phyloP scores from a whole-genome alignment of 2,329 filamentous ascomycete species.

The Fusarium lateritium region DNA sequence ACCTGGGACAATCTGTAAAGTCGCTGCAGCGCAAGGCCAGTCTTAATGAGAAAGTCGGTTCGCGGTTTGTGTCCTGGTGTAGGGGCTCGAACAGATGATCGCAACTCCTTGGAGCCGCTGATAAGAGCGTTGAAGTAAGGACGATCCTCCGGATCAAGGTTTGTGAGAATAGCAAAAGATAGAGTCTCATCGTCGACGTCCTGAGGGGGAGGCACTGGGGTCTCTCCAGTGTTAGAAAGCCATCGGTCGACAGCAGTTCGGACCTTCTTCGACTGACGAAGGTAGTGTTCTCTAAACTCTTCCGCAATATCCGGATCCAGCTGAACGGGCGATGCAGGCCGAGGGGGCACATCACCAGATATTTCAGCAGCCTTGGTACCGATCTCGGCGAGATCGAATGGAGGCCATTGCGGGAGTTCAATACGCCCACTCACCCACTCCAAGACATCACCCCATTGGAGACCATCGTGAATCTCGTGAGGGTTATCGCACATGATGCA shows the following conservation, averaged over 20 bases:
- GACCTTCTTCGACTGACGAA: conserved; percentile 92
- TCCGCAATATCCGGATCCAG: conserved; percentile 95
- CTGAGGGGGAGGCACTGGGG: conserved; percentile 81
- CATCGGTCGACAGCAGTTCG: conserved; percentile 92
- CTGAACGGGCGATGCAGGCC: conserved; percentile 75
- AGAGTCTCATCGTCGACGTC: conserved; percentile 96
- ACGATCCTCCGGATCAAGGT: conserved; percentile 81
- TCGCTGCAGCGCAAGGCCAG: conserved; percentile 84
- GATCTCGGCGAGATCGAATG: conserved; percentile 80
- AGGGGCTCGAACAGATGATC: conserved; percentile 73
- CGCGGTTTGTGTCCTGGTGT: conserved; percentile 76
- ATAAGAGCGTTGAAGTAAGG: conserved; percentile 88
- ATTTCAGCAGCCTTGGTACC: conserved; percentile 71
- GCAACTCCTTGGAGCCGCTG: conserved; percentile 70
- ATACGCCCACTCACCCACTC: conserved; percentile 92
- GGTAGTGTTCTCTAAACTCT: conserved; percentile 92
- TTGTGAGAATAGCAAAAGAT: conserved; percentile 93
- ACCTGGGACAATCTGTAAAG: conserved; percentile 81
- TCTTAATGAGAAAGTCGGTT: conserved; percentile 82
- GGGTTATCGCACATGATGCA: conserved; percentile 85
- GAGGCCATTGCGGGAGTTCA: conserved; percentile 90
- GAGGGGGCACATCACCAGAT: conserved; percentile 71
- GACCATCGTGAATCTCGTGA: conserved; percentile 75
- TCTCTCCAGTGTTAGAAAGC: conserved; percentile 85
- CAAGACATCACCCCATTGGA: conserved; percentile 96